phyloP scores from a whole-genome alignment of 2,329 filamentous ascomycete species.

The Stagonosporopsis tanaceti region DNA sequence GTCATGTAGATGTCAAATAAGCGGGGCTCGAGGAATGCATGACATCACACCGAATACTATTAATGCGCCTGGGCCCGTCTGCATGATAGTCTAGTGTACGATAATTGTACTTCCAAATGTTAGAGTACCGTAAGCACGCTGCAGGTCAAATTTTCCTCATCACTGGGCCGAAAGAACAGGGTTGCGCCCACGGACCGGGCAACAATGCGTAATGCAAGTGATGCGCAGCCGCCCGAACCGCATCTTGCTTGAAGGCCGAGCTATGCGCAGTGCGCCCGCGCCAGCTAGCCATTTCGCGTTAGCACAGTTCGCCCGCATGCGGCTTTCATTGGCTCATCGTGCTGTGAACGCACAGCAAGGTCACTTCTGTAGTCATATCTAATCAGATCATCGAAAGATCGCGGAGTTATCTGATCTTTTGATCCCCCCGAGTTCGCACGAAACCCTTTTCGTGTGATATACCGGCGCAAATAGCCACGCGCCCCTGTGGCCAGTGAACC shows the following conservation, averaged over 20 bases:
- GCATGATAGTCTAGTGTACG: conserved; percentile 17
- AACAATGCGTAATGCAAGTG: conserved; percentile 16
- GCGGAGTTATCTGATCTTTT: conserved; percentile 38
- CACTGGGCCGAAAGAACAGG: conserved; percentile 7
- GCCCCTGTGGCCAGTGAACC: conserved; percentile 27
- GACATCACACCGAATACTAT: conserved; percentile 18
- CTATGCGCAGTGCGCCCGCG: conserved; percentile 5
- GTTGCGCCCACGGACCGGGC: conserved; percentile 6
- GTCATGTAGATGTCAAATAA: conserved; percentile 41
- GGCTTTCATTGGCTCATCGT: conserved; percentile 9
- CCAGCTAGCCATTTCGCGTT: conserved; percentile 9
- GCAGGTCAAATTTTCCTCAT: conserved; percentile 13
- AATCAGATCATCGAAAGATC: conserved; percentile 36
- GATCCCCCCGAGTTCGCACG: conserved; percentile 28
- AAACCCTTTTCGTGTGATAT: conserved; percentile 34
- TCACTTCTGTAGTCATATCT: conserved; percentile 25
- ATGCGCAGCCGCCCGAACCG: conserved; percentile 27
- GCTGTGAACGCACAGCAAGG: conserved; percentile 2
- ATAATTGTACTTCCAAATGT: conserved; percentile 12
- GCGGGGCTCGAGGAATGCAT: conserved; percentile 18
- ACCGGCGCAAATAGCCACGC: conserved; percentile 30
- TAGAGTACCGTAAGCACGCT: conserved; percentile 8
- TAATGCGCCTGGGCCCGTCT: conserved; percentile 1
- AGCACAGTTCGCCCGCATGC: conserved; percentile 4
- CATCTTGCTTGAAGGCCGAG: conserved; percentile 18